Base-by-base conservation (phyloP, 2,329 filamentous ascomycete species). In the Lachnellula arida region DNA sequence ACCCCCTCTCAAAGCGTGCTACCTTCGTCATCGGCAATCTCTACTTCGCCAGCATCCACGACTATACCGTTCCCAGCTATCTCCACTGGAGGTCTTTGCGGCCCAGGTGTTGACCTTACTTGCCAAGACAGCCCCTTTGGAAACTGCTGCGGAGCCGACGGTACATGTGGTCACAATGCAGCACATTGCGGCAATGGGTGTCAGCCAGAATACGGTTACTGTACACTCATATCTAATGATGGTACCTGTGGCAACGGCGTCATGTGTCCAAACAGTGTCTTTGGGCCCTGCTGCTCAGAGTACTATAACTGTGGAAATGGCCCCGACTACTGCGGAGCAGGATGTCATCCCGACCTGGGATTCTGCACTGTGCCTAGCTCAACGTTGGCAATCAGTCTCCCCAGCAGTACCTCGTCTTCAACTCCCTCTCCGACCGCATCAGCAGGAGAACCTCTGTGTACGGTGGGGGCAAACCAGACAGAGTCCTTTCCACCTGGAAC, bases 181-280 rank as follows among this genome's bases (percentile, higher is more conserved):
- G 42, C n/a, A 11, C 42, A 44, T 11, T 44, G 42, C 42, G 42
- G 42, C 7, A 44, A 19, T 22, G 42, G 42, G 15, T 44, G 42
- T 11, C 42, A 44, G 19, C 42, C 19, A 22, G 42, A 44, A 23
- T 52, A 35, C 19, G 44, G 44, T 4, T 43, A 48, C n/a, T 56
- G 54, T 14, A 56, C 15, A n/a, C 5, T 7, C 9, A 44, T 51
- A 3, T 48, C 47, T 2, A 56, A 42, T n/a, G 54, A 56, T 19
- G 54, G 54, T 3, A 37, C 35, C 14, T 56, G 54, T 35, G 54
- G 49, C 37, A 56, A 56, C 28, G 54, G 54, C 5, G 39, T 53
- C 5, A 32, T 17, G 22, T 56, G 54, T 37, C 5, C 5, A 8
- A 32, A 42, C 2, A 49, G 43, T 35, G 17, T 14, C 11, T 53